Evolutionary conservation across 2,329 filamentous ascomycete species (phyloP).

Genomic region (Samsoniella hepiali): DNA sequence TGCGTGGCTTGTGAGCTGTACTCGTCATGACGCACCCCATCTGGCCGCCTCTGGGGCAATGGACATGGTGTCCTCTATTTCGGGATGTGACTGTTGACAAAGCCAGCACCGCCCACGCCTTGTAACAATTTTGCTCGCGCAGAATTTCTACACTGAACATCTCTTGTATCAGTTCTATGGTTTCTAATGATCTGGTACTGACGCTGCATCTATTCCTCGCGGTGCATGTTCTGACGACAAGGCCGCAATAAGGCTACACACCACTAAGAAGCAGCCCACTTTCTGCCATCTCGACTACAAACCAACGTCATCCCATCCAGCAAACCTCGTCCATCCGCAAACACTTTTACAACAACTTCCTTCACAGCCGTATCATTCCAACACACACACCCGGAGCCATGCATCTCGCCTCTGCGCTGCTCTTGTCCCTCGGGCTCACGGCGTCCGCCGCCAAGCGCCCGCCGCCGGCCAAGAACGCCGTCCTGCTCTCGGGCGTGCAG

Average conservation of each 20-base stretch:
- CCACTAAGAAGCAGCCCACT: neutral
- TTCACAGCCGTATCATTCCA: neutral
- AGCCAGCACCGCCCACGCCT: neutral
- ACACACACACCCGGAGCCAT: constrained; percentile 23
- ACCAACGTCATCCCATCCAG: neutral
- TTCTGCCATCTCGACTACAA: neutral
- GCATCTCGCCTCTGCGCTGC: constrained; percentile 26
- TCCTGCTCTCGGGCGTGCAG: constrained; percentile 62
- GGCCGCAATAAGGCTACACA: neutral
- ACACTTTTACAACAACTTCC: neutral
- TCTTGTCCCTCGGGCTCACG: constrained; percentile 25
- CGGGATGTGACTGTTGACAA: neutral
- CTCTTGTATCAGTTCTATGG: neutral
- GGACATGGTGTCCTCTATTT: constrained; percentile 27
- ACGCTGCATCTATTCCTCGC: neutral
- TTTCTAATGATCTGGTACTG: too few relatives aligned
- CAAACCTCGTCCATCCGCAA: neutral
- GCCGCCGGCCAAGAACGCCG: constrained; percentile 44
- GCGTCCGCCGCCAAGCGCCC: constrained; percentile 26
- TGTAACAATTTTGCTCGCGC: neutral
- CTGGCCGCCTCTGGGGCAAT: constrained; percentile 11
- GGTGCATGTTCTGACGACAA: neutral
- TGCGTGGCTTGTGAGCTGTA: constrained; percentile 6
- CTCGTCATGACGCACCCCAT: constrained; percentile 3
- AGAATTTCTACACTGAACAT: neutral